Evolutionary conservation across 1,139 yeast species (phyloP).

Genomic region (Diutina siamensis): DNA sequence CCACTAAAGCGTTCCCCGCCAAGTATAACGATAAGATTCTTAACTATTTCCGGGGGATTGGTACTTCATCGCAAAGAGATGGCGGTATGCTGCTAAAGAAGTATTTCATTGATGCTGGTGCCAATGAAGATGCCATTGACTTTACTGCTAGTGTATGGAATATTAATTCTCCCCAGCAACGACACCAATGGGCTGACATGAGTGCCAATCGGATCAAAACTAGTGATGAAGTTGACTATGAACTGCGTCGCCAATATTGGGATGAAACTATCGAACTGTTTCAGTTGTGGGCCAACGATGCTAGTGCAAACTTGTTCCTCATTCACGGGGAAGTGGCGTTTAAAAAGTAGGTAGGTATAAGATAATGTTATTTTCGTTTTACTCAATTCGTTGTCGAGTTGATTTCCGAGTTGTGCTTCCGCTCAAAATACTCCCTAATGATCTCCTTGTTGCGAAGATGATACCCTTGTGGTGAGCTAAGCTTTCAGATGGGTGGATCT

Average conservation of each 20-base stretch:
- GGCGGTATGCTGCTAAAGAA: constrained; percentile 13
- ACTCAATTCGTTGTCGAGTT: too few species aligned
- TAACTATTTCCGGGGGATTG: constrained; percentile 6
- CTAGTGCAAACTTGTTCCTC: neutral
- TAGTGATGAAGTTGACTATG: neutral
- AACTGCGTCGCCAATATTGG: neutral
- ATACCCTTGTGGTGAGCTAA: neutral
- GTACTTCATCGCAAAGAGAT: neutral
- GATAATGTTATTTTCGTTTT: neutral
- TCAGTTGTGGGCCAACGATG: neutral
- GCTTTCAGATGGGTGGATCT: neutral
- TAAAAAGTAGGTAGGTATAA: neutral
- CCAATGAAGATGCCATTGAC: constrained; percentile 9
- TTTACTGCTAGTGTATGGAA: constrained; percentile 13
- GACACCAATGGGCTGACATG: constrained; percentile 4
- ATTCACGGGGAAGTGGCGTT: neutral
- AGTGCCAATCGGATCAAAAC: neutral
- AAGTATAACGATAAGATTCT: constrained; percentile 10
- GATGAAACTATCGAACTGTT: neutral
- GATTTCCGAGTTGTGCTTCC: too few species aligned
- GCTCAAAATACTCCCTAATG: too few species aligned
- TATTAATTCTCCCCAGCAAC: neutral
- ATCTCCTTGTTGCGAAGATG: too few species aligned
- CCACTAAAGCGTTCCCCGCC: constrained; percentile 14
- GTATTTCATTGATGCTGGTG: constrained; percentile 15